A percentile compares a stretch with the other conserved stretches of the same genome.
Evolutionary conservation across 208 protist genomes (phyloP).

Genomic region (Trypanosoma theileri): DNA sequence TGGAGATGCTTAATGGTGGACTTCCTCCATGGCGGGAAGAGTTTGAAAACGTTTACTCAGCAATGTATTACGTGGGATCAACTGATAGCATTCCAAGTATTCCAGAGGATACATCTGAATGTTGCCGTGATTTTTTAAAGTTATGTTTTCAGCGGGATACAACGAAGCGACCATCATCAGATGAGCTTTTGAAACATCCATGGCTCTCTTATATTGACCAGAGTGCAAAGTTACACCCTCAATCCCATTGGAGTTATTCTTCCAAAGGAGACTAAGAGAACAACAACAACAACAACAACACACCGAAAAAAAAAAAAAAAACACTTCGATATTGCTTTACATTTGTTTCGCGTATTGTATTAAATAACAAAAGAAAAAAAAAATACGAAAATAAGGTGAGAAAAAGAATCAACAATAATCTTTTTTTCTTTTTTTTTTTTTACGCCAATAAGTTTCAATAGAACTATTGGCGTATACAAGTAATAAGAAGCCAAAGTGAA

Average conservation of each 20-base stretch:
- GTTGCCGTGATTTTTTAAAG: constrained; percentile 66
- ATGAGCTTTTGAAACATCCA: constrained; percentile 74
- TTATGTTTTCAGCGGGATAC: constrained; percentile 79
- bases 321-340: too few species aligned
- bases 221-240: not conserved
- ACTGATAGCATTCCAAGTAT: constrained; percentile 71
- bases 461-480: too few species aligned
- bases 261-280: not conserved
- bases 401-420: too few species aligned
- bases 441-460: too few species aligned
- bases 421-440: too few species aligned
- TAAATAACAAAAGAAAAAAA: too few species aligned
- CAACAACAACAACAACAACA: too few species aligned
- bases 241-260: not conserved
- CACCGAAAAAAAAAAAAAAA: too few species aligned
- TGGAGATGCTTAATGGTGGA: constrained; percentile 90
- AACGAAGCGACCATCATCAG: constrained; percentile 58
- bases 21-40: constrained; percentile 71
- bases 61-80: constrained; percentile 77
- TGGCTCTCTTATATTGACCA: constrained; percentile 37
- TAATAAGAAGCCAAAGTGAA: too few species aligned
- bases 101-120: constrained; percentile 67
- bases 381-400: too few species aligned
- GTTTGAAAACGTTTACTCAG: constrained; percentile 82
- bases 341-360: too few species aligned